Base-by-base conservation (phyloP, 164 flowering plant genomes). In the Vitis labrusca region DNA sequence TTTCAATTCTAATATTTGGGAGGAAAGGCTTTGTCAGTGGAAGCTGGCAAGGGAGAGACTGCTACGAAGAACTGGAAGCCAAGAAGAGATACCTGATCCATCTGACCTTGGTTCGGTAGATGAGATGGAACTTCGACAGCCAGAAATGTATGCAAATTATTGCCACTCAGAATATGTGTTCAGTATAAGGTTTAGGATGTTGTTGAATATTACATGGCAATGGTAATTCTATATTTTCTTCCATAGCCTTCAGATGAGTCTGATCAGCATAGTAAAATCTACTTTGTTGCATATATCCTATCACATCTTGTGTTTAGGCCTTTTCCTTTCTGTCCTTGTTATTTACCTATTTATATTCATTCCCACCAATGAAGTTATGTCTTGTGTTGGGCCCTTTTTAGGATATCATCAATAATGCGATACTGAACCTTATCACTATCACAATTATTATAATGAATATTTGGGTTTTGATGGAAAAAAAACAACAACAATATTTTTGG, bases 1-100 rank as follows among this genome's bases (percentile, higher is more conserved):
- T 55, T 75, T 61, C 60, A 56, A 63, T 49, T 74, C 77, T 60
- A 60, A 19, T 59, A 8, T 65, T 13, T 75, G 64, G 71, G 67
- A 57, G 56, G 70, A 75, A 55, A 75, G 78, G 64, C 63, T 75
- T 70, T 30, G 13, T 51, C 74, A 66, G 63, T 70, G 78, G 74
- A 71, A 66, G 63, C 50, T 60, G 66, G 71, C 63, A 19, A 62
- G 71, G 54, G 58, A 75, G 59, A 55, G 17, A 10, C 51, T 54
- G 53, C 15, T 49, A 44, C 61, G 53, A 16, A 54, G 13, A 60
- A 62, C 65, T 27, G 53, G 70, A 55, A 70, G 61, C 63, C 59
- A 58, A 57, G 13, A 64, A 50, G 60, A 66, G 17, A 23, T 61
- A 66, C 57, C 50, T 57, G 68, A 70, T 60, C 61, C 49, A 12